These are phyloP conservation scores for Sporothrix sp. DNA, from an alignment of 2,329 filamentous ascomycete species.

Conservation along the genomic window DNA sequence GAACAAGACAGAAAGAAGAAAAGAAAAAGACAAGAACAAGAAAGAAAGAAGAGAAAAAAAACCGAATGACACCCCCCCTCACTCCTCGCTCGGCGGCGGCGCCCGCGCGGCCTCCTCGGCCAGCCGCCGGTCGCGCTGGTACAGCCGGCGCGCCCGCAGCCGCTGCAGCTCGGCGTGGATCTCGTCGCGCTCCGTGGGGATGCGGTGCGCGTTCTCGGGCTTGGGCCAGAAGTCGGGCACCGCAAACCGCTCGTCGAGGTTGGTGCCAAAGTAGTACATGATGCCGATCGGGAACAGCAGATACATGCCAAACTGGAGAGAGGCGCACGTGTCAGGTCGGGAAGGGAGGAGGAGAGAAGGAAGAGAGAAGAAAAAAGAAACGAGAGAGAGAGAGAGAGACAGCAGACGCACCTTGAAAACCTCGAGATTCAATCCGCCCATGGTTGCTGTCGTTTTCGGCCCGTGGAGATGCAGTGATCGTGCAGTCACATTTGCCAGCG, in stretches of 20 bases:
- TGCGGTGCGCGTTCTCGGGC: slow-evolving; percentile 62
- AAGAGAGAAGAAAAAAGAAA: neutral
- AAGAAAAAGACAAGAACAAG: no score
- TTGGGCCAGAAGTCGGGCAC: slow-evolving; percentile 93
- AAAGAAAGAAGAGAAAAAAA: neutral
- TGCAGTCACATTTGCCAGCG: neutral
- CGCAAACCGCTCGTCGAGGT: slow-evolving; percentile 83
- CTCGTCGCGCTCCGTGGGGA: slow-evolving; percentile 70
- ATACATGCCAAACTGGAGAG: slow-evolving; percentile 86
- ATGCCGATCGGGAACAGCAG: slow-evolving; percentile 97
- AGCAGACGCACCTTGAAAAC: slow-evolving; percentile 68
- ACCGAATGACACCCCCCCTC: neutral
- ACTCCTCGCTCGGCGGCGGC: slow-evolving; percentile 10
- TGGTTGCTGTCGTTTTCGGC: slow-evolving; percentile 25
- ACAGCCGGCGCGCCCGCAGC: slow-evolving; percentile 54
- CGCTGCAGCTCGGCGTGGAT: slow-evolving; percentile 73
- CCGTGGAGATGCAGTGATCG: neutral
- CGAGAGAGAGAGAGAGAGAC: neutral
- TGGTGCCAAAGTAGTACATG: slow-evolving; percentile 99
- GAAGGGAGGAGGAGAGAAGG: neutral
- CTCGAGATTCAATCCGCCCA: slow-evolving; percentile 85
- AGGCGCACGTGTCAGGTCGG: neutral
- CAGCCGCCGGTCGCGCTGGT: slow-evolving; percentile 62
- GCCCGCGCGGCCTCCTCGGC: slow-evolving; percentile 28
- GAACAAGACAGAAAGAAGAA: no score